Evolutionary conservation across 805 yeast genomes (phyloP).

Genomic region (Lipomyces spencermartinsiae): DNA sequence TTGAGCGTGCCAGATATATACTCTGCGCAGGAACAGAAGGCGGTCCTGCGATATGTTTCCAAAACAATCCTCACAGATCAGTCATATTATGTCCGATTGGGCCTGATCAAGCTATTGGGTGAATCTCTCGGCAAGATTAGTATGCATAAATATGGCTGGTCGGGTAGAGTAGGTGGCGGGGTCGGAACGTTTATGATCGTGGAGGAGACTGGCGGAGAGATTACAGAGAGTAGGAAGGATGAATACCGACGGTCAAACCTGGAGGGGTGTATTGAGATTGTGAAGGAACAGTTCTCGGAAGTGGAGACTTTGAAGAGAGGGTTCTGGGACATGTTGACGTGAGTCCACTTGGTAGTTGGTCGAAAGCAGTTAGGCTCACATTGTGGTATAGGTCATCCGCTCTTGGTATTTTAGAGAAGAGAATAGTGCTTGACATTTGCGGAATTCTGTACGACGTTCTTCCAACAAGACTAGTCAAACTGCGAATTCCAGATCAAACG

Average conservation of each 20-base stretch:
- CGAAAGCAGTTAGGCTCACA: not conserved
- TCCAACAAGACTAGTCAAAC: constrained; percentile 64
- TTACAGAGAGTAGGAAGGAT: constrained; percentile 63
- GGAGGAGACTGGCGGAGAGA: constrained; percentile 57
- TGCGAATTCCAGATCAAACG: constrained; percentile 68
- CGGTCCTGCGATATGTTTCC: constrained; percentile 67
- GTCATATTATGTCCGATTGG: constrained; percentile 56
- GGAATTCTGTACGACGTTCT: constrained; percentile 68
- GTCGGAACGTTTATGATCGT: constrained; percentile 58
- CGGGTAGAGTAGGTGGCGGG: constrained; percentile 36
- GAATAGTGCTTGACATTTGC: constrained; percentile 67
- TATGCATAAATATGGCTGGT: constrained; percentile 23
- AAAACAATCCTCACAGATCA: constrained; percentile 61
- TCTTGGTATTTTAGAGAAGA: constrained; percentile 62
- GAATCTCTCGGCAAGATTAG: constrained; percentile 32
- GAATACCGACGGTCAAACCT: constrained; percentile 67
- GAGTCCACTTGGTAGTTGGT: not conserved
- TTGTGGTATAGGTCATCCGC: constrained; percentile 55
- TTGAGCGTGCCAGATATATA: constrained; percentile 74
- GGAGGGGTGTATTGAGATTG: constrained; percentile 67
- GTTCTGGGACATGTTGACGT: constrained; percentile 67
- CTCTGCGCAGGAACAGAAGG: constrained; percentile 54
- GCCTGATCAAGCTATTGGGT: constrained; percentile 38
- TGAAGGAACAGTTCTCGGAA: constrained; percentile 63
- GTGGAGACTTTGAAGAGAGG: constrained; percentile 60